These are phyloP conservation scores for Candida morakotiae DNA, from an alignment of 805 yeast genomes.

Conservation along the genomic window DNA sequence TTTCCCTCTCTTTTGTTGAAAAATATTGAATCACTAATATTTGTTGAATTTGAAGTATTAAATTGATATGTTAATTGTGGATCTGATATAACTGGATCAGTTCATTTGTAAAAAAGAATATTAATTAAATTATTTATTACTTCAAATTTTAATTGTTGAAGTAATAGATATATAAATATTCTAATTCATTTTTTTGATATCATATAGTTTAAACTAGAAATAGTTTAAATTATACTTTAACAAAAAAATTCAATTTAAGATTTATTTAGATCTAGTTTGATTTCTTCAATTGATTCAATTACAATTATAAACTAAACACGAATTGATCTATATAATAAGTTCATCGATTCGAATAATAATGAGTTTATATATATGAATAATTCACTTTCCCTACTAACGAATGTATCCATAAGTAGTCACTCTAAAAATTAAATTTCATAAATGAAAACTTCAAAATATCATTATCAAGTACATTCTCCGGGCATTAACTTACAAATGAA, in stretches of 20 bases:
- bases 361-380: constrained; percentile 19
- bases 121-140: no score
- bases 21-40: no score
- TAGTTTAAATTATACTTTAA: constrained; percentile 26
- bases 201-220: no score
- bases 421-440: constrained; percentile 19
- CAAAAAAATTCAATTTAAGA: constrained; percentile 19
- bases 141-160: no score
- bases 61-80: no score
- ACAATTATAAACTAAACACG: constrained; percentile 16
- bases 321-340: constrained; percentile 16
- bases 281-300: constrained; percentile 19
- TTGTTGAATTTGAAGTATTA: no score
- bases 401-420: constrained; percentile 16
- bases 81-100: no score
- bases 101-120: no score
- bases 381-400: constrained; percentile 21
- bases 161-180: no score
- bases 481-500: constrained; percentile 18
- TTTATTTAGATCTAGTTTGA: constrained; percentile 16
- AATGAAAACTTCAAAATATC: constrained; percentile 14
- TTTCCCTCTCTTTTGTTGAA: no score
- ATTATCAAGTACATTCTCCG: constrained; percentile 12
- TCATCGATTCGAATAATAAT: constrained; percentile 7
- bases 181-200: no score